Evolutionary conservation across 2,329 filamentous ascomycete genomes (phyloP).

Genomic region (Fusarium sp.): DNA sequence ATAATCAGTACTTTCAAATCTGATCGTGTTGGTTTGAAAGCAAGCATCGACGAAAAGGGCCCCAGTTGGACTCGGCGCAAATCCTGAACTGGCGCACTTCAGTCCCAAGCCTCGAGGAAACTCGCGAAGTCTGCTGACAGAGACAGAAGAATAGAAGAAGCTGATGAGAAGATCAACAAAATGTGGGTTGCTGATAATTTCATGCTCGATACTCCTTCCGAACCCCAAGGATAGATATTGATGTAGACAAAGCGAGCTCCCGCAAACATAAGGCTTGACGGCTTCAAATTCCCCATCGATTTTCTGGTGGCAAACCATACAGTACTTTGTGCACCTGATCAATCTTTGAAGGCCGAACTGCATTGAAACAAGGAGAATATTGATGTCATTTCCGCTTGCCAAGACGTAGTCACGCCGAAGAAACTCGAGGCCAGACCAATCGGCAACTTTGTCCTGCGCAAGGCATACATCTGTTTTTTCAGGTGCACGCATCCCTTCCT

Average conservation of each 20-base stretch:
- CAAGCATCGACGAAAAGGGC: constrained; percentile 21
- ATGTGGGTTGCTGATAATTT: constrained; percentile 79
- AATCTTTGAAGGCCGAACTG: constrained; percentile 82
- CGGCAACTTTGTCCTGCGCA: constrained; percentile 3
- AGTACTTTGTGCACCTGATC: constrained; percentile 84
- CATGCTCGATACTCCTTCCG: constrained; percentile 84
- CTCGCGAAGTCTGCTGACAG: constrained; percentile 51
- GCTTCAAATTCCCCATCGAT: constrained; percentile 71
- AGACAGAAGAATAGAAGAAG: constrained; percentile 75
- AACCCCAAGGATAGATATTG: constrained; percentile 90
- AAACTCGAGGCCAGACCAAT: constrained; percentile 20
- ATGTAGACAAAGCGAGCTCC: constrained; percentile 77
- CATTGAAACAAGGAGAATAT: constrained; percentile 68
- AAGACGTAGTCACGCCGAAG: constrained; percentile 46
- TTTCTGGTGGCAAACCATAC: constrained; percentile 81
- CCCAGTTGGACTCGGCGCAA: not conserved
- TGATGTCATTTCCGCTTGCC: constrained; percentile 50
- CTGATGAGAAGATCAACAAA: constrained; percentile 87
- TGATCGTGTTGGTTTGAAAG: constrained; percentile 25
- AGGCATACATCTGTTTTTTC: not conserved
- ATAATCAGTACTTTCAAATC: constrained; percentile 25
- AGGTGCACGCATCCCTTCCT: not conserved
- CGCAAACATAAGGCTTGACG: constrained; percentile 83
- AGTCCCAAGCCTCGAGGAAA: constrained; percentile 55
- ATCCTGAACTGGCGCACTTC: constrained; percentile 43